Base-by-base conservation (phyloP, 2,329 filamentous ascomycete genomes). In the Lasiodiplodia sp. region DNA sequence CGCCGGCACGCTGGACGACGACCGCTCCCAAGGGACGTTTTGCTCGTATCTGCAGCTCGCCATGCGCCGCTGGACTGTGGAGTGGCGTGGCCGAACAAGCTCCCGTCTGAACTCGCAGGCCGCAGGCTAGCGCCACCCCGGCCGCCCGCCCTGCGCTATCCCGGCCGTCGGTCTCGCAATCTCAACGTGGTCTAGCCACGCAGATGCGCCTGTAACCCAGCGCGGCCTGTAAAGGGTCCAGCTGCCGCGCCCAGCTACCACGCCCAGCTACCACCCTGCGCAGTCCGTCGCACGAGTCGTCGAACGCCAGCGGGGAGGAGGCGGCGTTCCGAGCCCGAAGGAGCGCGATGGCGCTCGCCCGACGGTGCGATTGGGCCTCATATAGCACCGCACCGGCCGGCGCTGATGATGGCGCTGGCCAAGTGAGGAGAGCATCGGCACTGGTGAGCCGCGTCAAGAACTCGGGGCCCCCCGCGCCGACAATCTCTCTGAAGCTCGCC, bases 31-130 rank as follows among this genome's bases (percentile, higher is more conserved):
- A 47, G 44, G 18, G 38, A 49, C 58, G 58, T 63, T 63, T 51
- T 25, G 40, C 60, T 64, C 60, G 60, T 64, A 52, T 64, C 44
- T 64, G 60, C 57, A 47, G 56, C 10, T 40, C 21, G 34, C 8
- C n/a, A 18, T 34, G 21, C 31, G 37, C 60, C 28, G 14, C 58
- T 40, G 28, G 25, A 28, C 38, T 49, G 40, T 44, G 23, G 58
- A 28, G 44, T 51, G 58, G 58, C 58, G 58, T 37, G 40, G 23
- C 23, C 58, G 38, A 21, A 14, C 37, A 34, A 63, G 40, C 40
- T 44, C n/a, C 6, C 21, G 53, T 12, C 11, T 23, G 44, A 16
- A 16, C n/a, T n/a, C 6, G 49, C 31, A 34, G 12, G 55, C 8
- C 53, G 16, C 31, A n/a, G 28, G 18, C 52, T 14, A 31, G 55